Evolutionary conservation across 768 basidiomycete genomes (phyloP), one percentile per base, ranked within the genome.

Genomic region (Psilocybe subaeruginosa): DNA sequence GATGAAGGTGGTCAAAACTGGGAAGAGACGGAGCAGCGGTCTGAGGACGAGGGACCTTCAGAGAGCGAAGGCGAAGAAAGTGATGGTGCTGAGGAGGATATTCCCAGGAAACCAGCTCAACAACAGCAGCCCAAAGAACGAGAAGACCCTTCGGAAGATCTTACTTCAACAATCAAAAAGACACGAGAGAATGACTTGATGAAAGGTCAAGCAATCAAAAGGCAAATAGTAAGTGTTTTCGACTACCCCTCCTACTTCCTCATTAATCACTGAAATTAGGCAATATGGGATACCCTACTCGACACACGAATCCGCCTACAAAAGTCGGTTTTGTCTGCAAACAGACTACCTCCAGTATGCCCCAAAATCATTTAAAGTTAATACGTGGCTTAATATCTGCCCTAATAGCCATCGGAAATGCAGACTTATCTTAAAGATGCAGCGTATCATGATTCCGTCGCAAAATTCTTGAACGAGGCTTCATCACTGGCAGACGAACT

Each of bases 241-340:
- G 39, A 50, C 39, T 8, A 1, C 1, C 48, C n/a, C 45, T 47
- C 33, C 19, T 47, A 30, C 35, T 14, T 46, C 19, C 12, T 5
- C 51, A 46, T 30, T 30, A 29, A 45, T 17, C 31, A 29, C 12
- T 8, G 48, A 51, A 31, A 59, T 54, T 60, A 98, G 95, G 79
- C 81, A 2, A 74, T 95, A 37, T 97, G 94, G 91, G 94, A 98
- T 72, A 80, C 83, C 4, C 79, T 98, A 39, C 81, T 98, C 30
- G 93, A 97, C 70, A 86, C 92, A n/a, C 86, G 97, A 37, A 99
- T 99, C 72, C 88, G 88, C 27, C 74, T 97, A 47, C 97, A 98
- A 76, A 98, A 95, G 77, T 84, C 89, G 23, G 79, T 87, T 48
- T 68, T 78, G 1, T 78, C 88, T 9, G 80, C 87, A 5, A 92